Evolutionary conservation across 2,329 filamentous ascomycete species (phyloP), one percentile per base, ranked within the genome.

Genomic region (Anthostomella pinea): DNA sequence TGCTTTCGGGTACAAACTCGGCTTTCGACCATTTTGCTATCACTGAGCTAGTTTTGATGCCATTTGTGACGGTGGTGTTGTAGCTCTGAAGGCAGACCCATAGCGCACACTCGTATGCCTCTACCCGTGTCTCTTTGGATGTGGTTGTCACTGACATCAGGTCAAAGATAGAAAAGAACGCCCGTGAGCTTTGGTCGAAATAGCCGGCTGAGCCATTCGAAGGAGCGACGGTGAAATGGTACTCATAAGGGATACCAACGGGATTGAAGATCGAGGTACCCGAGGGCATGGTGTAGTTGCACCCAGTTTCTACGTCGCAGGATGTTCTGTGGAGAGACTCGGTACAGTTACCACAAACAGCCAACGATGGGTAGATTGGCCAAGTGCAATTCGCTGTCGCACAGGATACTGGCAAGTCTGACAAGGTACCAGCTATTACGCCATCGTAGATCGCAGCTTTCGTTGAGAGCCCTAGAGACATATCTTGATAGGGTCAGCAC

Each of bases 391-490:
- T 64, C 3, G 46, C 51, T 4, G 59, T 58, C 18, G 50, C 38
- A 30, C 63, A 67, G 7, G 39, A 37, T 1, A 51, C 51, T 13
- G 53, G 47, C 13, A 59, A 18, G 6, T 57, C 42, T 2, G 45
- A 38, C 2, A 60, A 45, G 9, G 56, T 49, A 21, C 47, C 41
- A 5, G 60, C 53, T 10, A 66, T 50, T 16, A 66, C 62, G 8
- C 63, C 62, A 10, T 62, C 57, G 26, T 66, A 66, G 7, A 66
- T 48, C 5, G 62, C 62, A 1, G 63, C 58, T 41, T 62, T 66
- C 3, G 62, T 65, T 3, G 63, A 65, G 9, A 65, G 52, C 18
- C 44, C 45, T 29, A 46, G 41, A 30, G 32, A 52, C 36, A 34
- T 48, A 33, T 49, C 51, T 53, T 22, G 4, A 10, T 17, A 18